These are phyloP conservation scores for Vickermania ingenoplastis DNA, from an alignment of 208 protist genomes.

Conservation along the genomic window DNA sequence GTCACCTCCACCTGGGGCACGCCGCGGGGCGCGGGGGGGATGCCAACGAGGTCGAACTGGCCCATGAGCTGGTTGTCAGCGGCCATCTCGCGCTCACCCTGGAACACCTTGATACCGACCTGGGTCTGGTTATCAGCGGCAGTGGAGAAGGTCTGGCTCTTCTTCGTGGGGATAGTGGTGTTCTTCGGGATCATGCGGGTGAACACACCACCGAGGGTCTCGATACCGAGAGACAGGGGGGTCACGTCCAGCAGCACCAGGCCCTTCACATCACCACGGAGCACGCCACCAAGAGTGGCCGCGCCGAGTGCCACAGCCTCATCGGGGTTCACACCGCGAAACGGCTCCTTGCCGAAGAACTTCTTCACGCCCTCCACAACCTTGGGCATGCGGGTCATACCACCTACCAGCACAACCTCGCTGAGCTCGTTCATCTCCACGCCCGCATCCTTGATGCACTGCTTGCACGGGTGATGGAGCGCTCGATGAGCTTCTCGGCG, in stretches of 20 bases:
- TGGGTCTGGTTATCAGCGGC: slow-evolving; percentile 70
- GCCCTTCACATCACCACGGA: slow-evolving; percentile 88
- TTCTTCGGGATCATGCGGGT: slow-evolving; percentile 97
- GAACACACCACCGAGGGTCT: slow-evolving; percentile 96
- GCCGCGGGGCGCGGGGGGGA: slow-evolving; percentile 88
- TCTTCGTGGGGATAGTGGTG: slow-evolving; percentile 98
- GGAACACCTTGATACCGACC: slow-evolving; percentile 90
- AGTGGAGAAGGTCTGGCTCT: slow-evolving; percentile 88
- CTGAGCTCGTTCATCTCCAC: slow-evolving; percentile 77
- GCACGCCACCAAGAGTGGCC: slow-evolving; percentile 95
- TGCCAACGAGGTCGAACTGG: slow-evolving; percentile 90
- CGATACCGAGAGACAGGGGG: slow-evolving; percentile 98
- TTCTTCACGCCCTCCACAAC: slow-evolving; percentile 77
- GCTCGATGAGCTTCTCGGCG: slow-evolving; percentile 62
- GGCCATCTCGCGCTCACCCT: slow-evolving; percentile 93
- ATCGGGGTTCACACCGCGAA: slow-evolving; percentile 98
- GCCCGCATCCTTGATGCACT: slow-evolving; percentile 80
- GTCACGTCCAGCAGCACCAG: slow-evolving; percentile 98
- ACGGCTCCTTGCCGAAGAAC: no score
- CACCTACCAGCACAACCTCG: slow-evolving; percentile 94
- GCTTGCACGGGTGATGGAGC: slow-evolving; percentile 46
- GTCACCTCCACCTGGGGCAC: slow-evolving; percentile 95
- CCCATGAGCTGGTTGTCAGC: slow-evolving; percentile 93
- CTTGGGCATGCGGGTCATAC: slow-evolving; percentile 96
- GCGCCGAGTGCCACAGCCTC: slow-evolving; percentile 99